Conservation (phyloP, 108 stramenopile species). For the Pseudonitzschia pungens region DNA sequence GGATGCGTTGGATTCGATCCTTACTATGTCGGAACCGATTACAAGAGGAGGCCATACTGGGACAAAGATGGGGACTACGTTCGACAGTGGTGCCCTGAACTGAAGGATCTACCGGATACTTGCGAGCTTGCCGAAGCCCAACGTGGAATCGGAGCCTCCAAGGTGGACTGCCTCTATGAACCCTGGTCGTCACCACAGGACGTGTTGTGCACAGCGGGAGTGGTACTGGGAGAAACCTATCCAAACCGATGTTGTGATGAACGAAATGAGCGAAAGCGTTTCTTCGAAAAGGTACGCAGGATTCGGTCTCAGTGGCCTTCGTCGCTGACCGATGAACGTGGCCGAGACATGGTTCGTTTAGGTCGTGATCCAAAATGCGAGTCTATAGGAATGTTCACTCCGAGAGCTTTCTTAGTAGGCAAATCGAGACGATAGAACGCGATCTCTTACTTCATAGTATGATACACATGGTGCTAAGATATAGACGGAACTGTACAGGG, state of each 20-base stretch:
- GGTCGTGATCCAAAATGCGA: not conserved
- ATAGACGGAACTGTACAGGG: no score
- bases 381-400: not conserved
- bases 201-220: not conserved
- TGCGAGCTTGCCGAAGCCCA: not conserved
- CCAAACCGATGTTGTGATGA: conserved; percentile 2
- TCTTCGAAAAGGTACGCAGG: not conserved
- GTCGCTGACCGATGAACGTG: not conserved
- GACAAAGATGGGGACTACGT: conserved; percentile 86
- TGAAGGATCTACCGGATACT: conserved; percentile 49
- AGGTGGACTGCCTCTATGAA: conserved; percentile 19
- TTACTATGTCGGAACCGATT: conserved; percentile 35
- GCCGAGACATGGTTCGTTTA: conserved; percentile 2
- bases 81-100: conserved; percentile 84
- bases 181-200: conserved; percentile 14
- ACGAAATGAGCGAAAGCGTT: not conserved
- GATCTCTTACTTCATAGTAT: no score
- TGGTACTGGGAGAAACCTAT: conserved; percentile 15
- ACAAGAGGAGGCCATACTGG: conserved; percentile 84
- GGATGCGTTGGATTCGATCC: conserved; percentile 49
- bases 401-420: not conserved
- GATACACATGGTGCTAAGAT: no score
- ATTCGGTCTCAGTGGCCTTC: not conserved
- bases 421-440: not conserved
- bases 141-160: not conserved